Evolutionary conservation across 139 green algal species (phyloP).

Genomic region (Pseudopediastrum boryanum): DNA sequence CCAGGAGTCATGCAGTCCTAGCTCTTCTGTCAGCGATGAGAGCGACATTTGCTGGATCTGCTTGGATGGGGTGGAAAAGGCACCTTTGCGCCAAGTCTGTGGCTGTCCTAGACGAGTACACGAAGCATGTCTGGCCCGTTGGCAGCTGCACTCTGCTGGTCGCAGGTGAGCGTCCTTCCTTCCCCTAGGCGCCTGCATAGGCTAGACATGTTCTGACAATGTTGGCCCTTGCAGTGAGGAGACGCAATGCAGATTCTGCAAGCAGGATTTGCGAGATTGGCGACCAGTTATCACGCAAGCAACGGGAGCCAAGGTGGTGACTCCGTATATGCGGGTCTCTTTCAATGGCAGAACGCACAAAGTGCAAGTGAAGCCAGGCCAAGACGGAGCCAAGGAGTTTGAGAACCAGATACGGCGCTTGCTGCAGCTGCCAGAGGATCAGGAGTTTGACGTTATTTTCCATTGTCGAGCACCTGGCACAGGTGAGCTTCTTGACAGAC

Average conservation of each 20-base stretch:
- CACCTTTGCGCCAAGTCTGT: conserved; percentile 37
- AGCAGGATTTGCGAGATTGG: conserved; percentile 40
- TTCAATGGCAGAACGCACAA: conserved; percentile 49
- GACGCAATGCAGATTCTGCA: conserved; percentile 45
- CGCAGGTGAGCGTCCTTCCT: conserved; percentile 17
- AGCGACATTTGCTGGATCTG: conserved; percentile 58
- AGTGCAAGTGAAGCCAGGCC: conserved; percentile 35
- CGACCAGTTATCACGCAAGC: conserved; percentile 22
- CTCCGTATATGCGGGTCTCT: conserved; percentile 52
- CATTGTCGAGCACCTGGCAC: conserved; percentile 35
- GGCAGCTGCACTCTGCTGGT: conserved; percentile 56
- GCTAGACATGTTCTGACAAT: background rate
- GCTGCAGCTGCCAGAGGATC: conserved; percentile 30
- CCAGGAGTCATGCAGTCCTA: too few relatives aligned
- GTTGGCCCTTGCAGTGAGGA: conserved; percentile 26
- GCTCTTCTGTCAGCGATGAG: too few relatives aligned
- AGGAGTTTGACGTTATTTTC: conserved; percentile 44
- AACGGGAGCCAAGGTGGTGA: conserved; percentile 2
- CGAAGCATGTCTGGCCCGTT: conserved; percentile 46
- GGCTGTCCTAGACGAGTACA: conserved; percentile 42
- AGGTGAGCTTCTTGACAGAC: too few relatives aligned
- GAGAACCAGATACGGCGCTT: conserved; percentile 27
- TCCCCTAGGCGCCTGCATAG: background rate
- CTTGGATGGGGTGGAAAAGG: conserved; percentile 6
- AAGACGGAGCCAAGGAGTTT: conserved; percentile 25